These are phyloP conservation scores for Epichloe sp. DNA, from an alignment of 2,329 filamentous ascomycete genomes.

Conservation along the genomic window DNA sequence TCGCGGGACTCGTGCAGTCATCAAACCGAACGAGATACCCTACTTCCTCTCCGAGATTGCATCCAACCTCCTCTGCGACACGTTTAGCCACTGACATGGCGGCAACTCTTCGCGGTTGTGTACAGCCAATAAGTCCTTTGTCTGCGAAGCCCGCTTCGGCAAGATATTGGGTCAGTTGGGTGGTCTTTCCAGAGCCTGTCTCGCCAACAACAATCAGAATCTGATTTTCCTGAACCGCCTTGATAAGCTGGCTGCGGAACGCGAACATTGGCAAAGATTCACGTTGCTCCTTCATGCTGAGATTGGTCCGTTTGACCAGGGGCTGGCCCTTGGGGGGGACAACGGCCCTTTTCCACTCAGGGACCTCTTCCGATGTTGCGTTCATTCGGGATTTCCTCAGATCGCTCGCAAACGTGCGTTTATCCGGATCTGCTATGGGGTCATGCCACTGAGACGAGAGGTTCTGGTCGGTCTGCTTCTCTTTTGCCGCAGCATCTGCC, in stretches of 20 bases:
- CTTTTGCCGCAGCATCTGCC: slow-evolving; percentile 58
- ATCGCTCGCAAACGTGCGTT: slow-evolving; percentile 81
- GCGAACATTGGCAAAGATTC: slow-evolving; percentile 80
- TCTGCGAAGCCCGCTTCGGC: slow-evolving; percentile 86
- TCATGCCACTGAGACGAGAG: slow-evolving; percentile 90
- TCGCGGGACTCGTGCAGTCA: slow-evolving; percentile 75
- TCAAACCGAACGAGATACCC: slow-evolving; percentile 98
- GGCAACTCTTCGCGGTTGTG: slow-evolving; percentile 90
- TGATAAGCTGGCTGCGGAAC: slow-evolving; percentile 76
- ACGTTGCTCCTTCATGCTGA: slow-evolving; percentile 92
- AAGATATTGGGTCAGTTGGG: slow-evolving; percentile 88
- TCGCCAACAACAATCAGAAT: slow-evolving; percentile 93
- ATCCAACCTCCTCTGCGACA: slow-evolving; percentile 91
- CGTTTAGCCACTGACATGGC: slow-evolving; percentile 97
- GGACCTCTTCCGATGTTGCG: slow-evolving; percentile 53
- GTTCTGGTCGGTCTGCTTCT: slow-evolving; percentile 62
- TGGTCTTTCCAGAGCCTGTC: slow-evolving; percentile 94
- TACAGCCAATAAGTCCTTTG: slow-evolving; percentile 84
- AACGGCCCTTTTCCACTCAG: slow-evolving; percentile 85
- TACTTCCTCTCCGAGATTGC: slow-evolving; percentile 78
- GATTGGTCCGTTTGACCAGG: slow-evolving; percentile 71
- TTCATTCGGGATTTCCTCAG: slow-evolving; percentile 54
- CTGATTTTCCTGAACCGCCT: slow-evolving; percentile 79
- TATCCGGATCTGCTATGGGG: slow-evolving; percentile 78
- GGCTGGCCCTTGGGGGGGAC: slow-evolving; percentile 61